These are phyloP conservation scores for Chlamydomonas applanata DNA, from an alignment of 139 green algal species.

Conservation along the genomic window DNA sequence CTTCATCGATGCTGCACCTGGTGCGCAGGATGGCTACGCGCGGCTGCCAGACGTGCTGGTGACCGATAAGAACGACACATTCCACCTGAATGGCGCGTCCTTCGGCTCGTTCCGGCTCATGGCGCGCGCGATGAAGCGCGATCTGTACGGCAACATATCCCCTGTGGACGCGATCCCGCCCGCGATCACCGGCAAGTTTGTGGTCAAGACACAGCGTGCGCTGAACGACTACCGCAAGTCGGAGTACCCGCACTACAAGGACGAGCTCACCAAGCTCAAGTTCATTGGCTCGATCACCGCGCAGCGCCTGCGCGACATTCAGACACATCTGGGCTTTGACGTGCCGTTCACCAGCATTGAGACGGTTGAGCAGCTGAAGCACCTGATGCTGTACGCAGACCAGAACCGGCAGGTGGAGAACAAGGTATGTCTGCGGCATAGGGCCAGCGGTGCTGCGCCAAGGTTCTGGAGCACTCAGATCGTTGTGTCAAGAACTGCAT, in stretches of 20 bases:
- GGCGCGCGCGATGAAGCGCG: conserved; percentile 33
- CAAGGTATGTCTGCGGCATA: conserved; percentile 27
- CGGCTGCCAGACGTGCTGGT: conserved; percentile 50
- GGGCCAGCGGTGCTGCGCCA: too few species aligned
- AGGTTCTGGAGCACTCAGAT: too few species aligned
- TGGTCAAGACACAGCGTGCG: conserved; percentile 63
- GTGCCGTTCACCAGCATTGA: conserved; percentile 45
- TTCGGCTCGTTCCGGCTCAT: conserved; percentile 47
- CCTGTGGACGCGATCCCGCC: conserved; percentile 36
- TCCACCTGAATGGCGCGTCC: conserved; percentile 40
- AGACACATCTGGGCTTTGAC: conserved; percentile 32
- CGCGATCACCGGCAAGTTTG: conserved; percentile 40
- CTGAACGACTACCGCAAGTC: conserved; percentile 64
- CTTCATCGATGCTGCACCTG: background rate
- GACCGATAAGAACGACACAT: conserved; percentile 58
- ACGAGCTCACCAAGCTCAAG: conserved; percentile 54
- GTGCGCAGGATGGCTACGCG: conserved; percentile 36
- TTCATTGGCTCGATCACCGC: conserved; percentile 56
- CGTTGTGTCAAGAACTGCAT: too few species aligned
- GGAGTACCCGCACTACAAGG: conserved; percentile 54
- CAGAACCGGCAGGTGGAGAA: conserved; percentile 49
- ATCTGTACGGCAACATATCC: conserved; percentile 24
- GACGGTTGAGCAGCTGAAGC: conserved; percentile 50
- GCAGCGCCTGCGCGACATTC: conserved; percentile 41
- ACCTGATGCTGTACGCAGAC: conserved; percentile 53